phyloP scores from a whole-genome alignment of 768 basidiomycete species.

The Lentinus tigrinus region DNA sequence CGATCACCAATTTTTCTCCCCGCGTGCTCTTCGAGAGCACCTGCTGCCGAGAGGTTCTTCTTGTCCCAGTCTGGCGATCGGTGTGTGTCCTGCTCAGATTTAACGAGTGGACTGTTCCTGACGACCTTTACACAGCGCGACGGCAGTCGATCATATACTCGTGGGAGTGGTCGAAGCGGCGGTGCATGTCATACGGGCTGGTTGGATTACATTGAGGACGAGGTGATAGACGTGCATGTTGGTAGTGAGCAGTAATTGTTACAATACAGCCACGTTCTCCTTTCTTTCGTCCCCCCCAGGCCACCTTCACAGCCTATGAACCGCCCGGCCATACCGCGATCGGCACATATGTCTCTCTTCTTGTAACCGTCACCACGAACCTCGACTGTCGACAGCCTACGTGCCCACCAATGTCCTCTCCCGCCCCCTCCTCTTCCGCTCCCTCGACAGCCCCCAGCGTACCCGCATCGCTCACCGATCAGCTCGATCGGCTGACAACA shows the following conservation, averaged over 20 bases:
- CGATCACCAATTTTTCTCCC: constrained; percentile 24
- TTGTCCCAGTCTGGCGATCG: not conserved
- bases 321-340: not conserved
- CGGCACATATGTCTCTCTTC: not conserved
- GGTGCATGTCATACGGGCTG: too few species aligned
- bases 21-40: constrained; percentile 22
- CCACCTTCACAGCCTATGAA: not conserved
- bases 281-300: not conserved
- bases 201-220: too few species aligned
- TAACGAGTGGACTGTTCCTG: too few species aligned
- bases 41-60: not conserved
- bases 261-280: not conserved
- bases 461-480: constrained; percentile 2
- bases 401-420: not conserved
- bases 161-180: not conserved
- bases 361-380: not conserved
- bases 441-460: not conserved
- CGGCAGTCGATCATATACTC: too few species aligned
- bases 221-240: not conserved
- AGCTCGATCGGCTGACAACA: constrained; percentile 9
- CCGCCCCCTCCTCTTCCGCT: not conserved
- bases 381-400: not conserved
- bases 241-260: not conserved
- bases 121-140: too few species aligned
- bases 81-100: not conserved